phyloP scores from a whole-genome alignment of 768 basidiomycete species.

The Russula olivacea region DNA sequence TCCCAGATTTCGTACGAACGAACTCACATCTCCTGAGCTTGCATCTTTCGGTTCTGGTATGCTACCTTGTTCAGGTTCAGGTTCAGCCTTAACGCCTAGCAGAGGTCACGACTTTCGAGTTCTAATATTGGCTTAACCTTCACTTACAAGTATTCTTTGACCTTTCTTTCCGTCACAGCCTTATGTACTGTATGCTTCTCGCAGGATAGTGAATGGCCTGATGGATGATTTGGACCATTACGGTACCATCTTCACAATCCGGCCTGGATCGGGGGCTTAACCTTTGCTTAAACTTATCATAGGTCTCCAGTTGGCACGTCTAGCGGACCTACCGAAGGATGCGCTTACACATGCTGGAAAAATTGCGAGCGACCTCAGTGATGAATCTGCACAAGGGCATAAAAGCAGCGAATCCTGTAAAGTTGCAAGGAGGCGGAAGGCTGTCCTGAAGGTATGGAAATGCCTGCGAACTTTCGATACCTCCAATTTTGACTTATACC shows the following conservation, averaged over 20 bases:
- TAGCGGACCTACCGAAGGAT: constrained; percentile 77
- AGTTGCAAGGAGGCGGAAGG: constrained; percentile 57
- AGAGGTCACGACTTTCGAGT: constrained; percentile 51
- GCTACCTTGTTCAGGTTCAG: neutral
- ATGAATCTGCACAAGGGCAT: constrained; percentile 50
- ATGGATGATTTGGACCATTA: constrained; percentile 63
- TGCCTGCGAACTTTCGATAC: neutral
- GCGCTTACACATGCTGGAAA: constrained; percentile 58
- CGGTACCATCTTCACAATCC: constrained; percentile 38
- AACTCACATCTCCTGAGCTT: constrained; percentile 42
- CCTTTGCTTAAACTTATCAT: neutral
- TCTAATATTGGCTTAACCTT: constrained; percentile 65
- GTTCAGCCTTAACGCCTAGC: neutral
- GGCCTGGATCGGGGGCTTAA: neutral
- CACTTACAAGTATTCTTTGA: constrained; percentile 58
- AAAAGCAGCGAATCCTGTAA: constrained; percentile 57
- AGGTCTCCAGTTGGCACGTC: constrained; percentile 85
- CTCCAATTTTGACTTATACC: neutral
- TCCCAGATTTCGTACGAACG: neutral
- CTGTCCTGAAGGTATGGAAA: constrained; percentile 56
- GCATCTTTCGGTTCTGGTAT: constrained; percentile 49
- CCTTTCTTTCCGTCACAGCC: neutral
- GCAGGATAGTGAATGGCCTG: constrained; percentile 69
- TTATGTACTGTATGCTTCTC: constrained; percentile 4
- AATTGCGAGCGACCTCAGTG: constrained; percentile 54